These are phyloP conservation scores for Exophiala aquamarina DNA, from an alignment of 2,329 filamentous ascomycete genomes.

Conservation along the genomic window DNA sequence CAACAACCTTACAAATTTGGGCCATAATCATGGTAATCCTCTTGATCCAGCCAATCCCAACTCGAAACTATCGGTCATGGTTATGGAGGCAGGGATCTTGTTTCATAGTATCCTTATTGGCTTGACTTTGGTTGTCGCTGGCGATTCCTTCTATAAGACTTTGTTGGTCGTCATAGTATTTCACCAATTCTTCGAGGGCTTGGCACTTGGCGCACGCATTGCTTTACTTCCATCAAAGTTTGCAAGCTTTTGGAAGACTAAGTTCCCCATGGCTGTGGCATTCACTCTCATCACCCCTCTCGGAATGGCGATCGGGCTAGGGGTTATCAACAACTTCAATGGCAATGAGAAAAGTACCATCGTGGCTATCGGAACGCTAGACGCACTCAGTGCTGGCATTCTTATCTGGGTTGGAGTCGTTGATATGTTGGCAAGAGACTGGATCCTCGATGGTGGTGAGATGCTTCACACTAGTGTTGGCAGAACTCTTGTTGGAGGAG, in stretches of 20 bases:
- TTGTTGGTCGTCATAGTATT: conserved; percentile 68
- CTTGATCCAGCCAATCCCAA: conserved; percentile 35
- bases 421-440: conserved; percentile 77
- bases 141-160: conserved; percentile 52
- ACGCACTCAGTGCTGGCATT: conserved; percentile 73
- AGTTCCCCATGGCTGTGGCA: conserved; percentile 60
- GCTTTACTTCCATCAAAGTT: conserved; percentile 50
- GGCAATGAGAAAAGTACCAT: conserved; percentile 69
- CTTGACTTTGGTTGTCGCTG: conserved; percentile 45
- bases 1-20: conserved; percentile 26
- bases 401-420: conserved; percentile 77
- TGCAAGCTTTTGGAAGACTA: conserved; percentile 60
- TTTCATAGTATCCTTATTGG: conserved; percentile 71
- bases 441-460: conserved; percentile 62
- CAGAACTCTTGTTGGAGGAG: conserved; percentile 51
- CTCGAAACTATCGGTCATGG: conserved; percentile 61
- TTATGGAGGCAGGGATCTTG: conserved; percentile 72
- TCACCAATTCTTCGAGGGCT: conserved; percentile 76
- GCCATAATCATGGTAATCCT: conserved; percentile 35
- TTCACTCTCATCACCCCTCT: conserved; percentile 74
- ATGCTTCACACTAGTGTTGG: conserved; percentile 52
- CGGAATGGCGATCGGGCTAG: conserved; percentile 78
- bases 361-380: conserved; percentile 70
- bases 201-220: conserved; percentile 71
- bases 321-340: conserved; percentile 69